Evolutionary conservation across 805 yeast genomes (phyloP).

Genomic region (Zygoascus biomembranicola): DNA sequence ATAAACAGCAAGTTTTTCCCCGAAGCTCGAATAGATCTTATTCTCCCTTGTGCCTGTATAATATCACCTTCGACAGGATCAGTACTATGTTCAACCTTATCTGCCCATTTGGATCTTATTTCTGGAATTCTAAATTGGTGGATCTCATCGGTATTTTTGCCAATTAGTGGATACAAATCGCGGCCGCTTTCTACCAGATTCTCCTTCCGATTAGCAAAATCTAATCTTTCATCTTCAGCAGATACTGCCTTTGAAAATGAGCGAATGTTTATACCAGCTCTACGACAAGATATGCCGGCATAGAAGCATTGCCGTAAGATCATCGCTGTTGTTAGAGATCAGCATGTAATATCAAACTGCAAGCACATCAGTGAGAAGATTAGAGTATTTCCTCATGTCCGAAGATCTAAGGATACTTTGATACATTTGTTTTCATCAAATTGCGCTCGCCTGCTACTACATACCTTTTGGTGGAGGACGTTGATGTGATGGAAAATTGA

Average conservation of each 20-base stretch:
- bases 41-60: constrained; percentile 44
- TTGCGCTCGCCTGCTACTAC: background rate
- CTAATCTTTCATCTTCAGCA: constrained; percentile 12
- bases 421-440: background rate
- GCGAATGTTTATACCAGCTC: background rate
- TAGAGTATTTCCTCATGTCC: background rate
- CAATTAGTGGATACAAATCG: constrained; percentile 16
- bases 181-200: background rate
- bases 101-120: background rate
- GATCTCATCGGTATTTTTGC: constrained; percentile 5
- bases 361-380: constrained; percentile 6
- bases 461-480: background rate
- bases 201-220: constrained; percentile 7
- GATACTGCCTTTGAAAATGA: constrained; percentile 3
- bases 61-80: background rate
- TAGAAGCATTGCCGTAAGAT: background rate
- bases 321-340: background rate
- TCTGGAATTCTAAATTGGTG: background rate
- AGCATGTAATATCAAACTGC: background rate
- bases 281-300: background rate
- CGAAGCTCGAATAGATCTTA: constrained; percentile 48
- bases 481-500: background rate
- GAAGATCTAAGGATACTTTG: background rate
- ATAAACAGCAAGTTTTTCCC: constrained; percentile 64
- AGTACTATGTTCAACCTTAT: background rate